Evolutionary conservation across 2,329 filamentous ascomycete genomes (phyloP).

Genomic region (Elsinoe necatrix): DNA sequence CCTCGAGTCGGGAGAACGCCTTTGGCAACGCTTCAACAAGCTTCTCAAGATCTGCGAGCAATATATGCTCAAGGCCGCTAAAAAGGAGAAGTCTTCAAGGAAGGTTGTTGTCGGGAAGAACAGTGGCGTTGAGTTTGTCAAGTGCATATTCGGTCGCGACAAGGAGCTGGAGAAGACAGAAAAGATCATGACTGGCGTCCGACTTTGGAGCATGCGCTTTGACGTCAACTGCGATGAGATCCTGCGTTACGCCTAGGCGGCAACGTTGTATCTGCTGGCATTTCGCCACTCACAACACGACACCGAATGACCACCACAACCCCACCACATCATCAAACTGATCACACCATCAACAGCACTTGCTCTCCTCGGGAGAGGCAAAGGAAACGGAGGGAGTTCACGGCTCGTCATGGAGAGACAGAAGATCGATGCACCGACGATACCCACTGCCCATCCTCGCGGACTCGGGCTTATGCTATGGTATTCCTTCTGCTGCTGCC

Average conservation of each 20-base stretch:
- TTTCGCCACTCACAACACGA: no score
- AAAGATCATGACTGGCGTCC: constrained; percentile 81
- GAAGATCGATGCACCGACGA: constrained; percentile 1
- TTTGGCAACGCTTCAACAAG: constrained; percentile 76
- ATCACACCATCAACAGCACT: constrained; percentile 12
- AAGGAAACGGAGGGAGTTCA: constrained; percentile 11
- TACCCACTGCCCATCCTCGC: neutral
- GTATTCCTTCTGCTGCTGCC: constrained; percentile 3
- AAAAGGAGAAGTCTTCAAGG: constrained; percentile 55
- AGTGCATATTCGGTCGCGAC: constrained; percentile 89
- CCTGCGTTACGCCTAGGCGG: constrained; percentile 38
- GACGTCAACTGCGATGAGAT: constrained; percentile 94
- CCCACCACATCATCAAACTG: neutral
- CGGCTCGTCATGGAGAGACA: neutral
- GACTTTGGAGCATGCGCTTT: constrained; percentile 86
- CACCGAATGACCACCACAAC: neutral
- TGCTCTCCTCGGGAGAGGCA: neutral
- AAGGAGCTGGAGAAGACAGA: constrained; percentile 83
- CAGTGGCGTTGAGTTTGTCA: constrained; percentile 88
- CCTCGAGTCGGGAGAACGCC: constrained; percentile 75
- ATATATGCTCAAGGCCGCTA: constrained; percentile 87
- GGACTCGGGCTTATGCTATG: neutral
- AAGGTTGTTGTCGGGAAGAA: constrained; percentile 77
- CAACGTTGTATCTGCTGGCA: neutral
- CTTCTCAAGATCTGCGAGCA: constrained; percentile 86